Percentiles rank a stretch among this genome's conserved stretches.
Conservation (phyloP, 805 yeast species). For the Barnettozyma siamensis region DNA sequence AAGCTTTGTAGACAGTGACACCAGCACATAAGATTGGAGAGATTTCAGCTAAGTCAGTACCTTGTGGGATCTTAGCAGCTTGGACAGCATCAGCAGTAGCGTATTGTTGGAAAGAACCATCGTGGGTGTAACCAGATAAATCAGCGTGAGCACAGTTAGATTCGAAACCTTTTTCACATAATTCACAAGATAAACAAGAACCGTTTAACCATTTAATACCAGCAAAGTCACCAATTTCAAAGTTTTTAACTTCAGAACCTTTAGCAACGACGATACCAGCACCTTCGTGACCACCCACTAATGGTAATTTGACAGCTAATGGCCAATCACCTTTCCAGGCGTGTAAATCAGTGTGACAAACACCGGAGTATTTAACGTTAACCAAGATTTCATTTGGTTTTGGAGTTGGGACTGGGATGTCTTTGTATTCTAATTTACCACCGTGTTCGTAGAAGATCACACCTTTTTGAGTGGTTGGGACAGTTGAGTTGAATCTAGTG, state of each 20-base stretch:
- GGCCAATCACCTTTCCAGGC: constrained; percentile 97
- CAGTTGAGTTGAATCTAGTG: constrained; percentile 26
- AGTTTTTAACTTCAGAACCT: constrained; percentile 63
- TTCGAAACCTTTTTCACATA: constrained; percentile 61
- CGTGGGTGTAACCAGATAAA: constrained; percentile 82
- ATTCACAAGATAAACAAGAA: constrained; percentile 73
- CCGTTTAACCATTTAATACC: constrained; percentile 84
- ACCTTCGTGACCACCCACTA: constrained; percentile 89
- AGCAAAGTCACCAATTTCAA: constrained; percentile 74
- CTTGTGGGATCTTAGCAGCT: constrained; percentile 74
- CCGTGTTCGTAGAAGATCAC: constrained; percentile 60
- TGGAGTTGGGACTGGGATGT: constrained; percentile 77
- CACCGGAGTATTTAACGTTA: constrained; percentile 84
- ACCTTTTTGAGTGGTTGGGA: constrained; percentile 69
- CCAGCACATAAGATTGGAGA: constrained; percentile 91
- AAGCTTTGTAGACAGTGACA: constrained; percentile 85
- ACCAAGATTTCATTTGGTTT: constrained; percentile 71
- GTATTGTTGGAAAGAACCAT: constrained; percentile 89
- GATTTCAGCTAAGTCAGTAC: constrained; percentile 65
- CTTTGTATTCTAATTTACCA: constrained; percentile 61
- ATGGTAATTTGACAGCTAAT: constrained; percentile 61
- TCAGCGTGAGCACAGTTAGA: constrained; percentile 66
- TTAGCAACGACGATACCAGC: constrained; percentile 79
- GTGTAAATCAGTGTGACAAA: constrained; percentile 91
- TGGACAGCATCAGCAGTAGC: constrained; percentile 85